These are phyloP conservation scores for Gastrodia elata DNA, from an alignment of 106 monocot genomes.

Conservation along the genomic window DNA sequence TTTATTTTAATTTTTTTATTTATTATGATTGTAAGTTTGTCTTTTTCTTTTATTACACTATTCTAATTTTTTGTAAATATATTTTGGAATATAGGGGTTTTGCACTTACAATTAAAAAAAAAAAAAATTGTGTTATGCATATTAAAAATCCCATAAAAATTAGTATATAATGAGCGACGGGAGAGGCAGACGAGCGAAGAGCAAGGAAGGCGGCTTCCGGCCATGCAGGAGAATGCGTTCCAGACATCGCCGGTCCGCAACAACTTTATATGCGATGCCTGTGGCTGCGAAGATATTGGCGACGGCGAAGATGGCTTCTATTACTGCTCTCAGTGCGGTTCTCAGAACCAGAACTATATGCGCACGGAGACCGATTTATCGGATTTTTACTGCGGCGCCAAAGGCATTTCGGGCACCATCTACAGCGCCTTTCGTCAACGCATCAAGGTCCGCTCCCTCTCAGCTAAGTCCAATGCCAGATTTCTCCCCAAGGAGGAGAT, in stretches of 20 bases:
- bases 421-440: slow-evolving; percentile 28
- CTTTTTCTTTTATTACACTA: no score
- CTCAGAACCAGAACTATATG: slow-evolving; percentile 28
- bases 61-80: no score
- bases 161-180: no score
- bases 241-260: background rate
- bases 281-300: slow-evolving; percentile 29
- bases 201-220: no score
- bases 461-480: background rate
- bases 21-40: no score
- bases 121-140: no score
- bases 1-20: no score
- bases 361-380: slow-evolving; percentile 28
- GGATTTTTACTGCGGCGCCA: slow-evolving; percentile 8
- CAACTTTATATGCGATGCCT: slow-evolving; percentile 25
- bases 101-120: no score
- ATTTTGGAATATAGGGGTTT: no score
- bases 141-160: no score
- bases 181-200: no score
- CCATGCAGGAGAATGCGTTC: no score
- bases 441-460: background rate
- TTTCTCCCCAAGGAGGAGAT: slow-evolving; percentile 10
- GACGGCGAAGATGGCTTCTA: slow-evolving; percentile 42
- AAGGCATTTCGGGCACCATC: slow-evolving; percentile 13
- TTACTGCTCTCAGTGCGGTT: slow-evolving; percentile 42